These are phyloP conservation scores for Pythium rhizo-oryzae DNA, from an alignment of 352 stramenopile genomes.

Conservation along the genomic window DNA sequence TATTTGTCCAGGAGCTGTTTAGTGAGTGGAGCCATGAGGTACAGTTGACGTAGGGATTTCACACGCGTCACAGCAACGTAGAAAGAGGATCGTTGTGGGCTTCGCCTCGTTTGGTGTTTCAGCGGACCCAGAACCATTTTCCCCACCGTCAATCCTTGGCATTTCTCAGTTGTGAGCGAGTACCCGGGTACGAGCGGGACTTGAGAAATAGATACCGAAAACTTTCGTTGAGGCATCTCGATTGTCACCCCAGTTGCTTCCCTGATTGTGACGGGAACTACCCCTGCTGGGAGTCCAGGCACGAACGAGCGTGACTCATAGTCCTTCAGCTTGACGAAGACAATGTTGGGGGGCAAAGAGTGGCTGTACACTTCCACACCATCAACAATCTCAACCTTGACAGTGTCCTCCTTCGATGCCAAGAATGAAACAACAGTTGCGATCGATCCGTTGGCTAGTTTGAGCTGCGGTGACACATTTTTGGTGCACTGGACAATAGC, in stretches of 20 bases:
- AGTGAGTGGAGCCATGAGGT: too few relatives aligned
- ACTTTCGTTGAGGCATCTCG: neutral
- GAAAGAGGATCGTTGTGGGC: neutral
- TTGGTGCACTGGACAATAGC: conserved; percentile 15
- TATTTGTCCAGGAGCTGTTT: too few relatives aligned
- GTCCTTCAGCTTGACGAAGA: conserved; percentile 7
- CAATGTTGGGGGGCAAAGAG: neutral
- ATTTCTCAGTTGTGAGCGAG: neutral
- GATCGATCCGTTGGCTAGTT: conserved; percentile 16
- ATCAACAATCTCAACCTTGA: neutral
- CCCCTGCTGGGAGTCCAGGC: neutral
- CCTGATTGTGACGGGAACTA: neutral
- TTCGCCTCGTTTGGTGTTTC: neutral
- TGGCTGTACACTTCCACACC: neutral
- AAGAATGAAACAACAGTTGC: neutral
- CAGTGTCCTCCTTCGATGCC: neutral
- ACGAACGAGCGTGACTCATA: neutral
- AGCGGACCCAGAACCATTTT: neutral
- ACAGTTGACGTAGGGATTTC: neutral
- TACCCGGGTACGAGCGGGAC: neutral
- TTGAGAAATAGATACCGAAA: neutral
- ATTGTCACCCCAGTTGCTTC: conserved; percentile 4
- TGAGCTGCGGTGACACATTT: conserved; percentile 3
- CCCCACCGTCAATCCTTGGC: neutral
- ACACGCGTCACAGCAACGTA: conserved; percentile 5